Percentiles rank a stretch among this genome's conserved stretches.
phyloP scores from a whole-genome alignment of 1,284 basidiomycete genomes.

The Flammula alnicola region DNA sequence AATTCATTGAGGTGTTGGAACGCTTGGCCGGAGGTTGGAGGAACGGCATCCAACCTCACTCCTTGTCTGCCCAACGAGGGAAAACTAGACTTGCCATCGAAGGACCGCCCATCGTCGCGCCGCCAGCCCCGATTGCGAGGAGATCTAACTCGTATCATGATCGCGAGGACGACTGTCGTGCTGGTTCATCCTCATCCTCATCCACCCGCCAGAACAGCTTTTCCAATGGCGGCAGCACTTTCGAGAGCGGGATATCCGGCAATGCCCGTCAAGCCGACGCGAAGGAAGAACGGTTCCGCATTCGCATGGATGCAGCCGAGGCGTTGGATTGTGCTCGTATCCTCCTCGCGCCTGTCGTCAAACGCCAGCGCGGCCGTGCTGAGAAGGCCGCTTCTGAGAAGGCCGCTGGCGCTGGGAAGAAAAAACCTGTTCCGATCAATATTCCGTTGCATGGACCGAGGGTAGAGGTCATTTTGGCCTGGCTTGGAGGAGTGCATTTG shows the following conservation, averaged over 20 bases:
- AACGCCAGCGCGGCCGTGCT: constrained; percentile 58
- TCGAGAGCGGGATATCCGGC: not conserved
- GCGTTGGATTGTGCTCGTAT: constrained; percentile 69
- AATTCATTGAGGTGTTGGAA: constrained; percentile 81
- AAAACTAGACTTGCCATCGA: constrained; percentile 53
- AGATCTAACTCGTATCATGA: constrained; percentile 20
- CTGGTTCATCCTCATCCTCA: constrained; percentile 23
- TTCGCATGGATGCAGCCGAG: constrained; percentile 40
- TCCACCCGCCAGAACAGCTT: constrained; percentile 13
- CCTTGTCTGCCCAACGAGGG: constrained; percentile 41
- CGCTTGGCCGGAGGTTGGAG: constrained; percentile 74
- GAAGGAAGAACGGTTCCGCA: constrained; percentile 15
- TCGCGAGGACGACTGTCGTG: constrained; percentile 21
- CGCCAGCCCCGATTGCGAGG: constrained; percentile 19
- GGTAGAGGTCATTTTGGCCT: constrained; percentile 81
- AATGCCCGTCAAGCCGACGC: not conserved
- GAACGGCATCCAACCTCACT: constrained; percentile 61
- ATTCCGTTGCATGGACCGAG: constrained; percentile 83
- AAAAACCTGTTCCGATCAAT: constrained; percentile 69
- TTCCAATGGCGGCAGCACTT: not conserved
- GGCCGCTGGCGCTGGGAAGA: constrained; percentile 45
- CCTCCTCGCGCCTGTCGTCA: constrained; percentile 67
- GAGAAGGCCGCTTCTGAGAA: constrained; percentile 56
- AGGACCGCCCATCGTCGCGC: constrained; percentile 29
- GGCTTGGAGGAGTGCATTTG: constrained; percentile 78